phyloP scores from a whole-genome alignment of 306 rosid species.

The Begonia loranthoides region DNA sequence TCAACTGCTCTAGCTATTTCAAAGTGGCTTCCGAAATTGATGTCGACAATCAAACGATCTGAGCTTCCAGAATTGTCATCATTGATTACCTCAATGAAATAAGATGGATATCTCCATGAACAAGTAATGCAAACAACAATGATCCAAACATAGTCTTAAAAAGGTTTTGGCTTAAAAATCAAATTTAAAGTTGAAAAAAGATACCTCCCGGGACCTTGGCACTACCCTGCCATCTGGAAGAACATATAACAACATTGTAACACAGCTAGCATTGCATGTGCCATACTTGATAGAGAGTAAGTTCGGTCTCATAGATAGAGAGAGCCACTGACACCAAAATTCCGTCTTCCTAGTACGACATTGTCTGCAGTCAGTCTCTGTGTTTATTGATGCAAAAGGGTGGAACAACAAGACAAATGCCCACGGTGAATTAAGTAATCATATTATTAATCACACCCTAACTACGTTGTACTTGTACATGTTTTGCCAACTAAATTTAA shows the following conservation, averaged over 20 bases:
- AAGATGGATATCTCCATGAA: no score
- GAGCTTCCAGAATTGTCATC: conserved; percentile 26
- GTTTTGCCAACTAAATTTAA: no score
- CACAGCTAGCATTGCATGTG: conserved; percentile 80
- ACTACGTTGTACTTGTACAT: no score
- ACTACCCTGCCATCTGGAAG: conserved; percentile 76
- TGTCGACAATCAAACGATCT: conserved; percentile 71
- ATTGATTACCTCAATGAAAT: conserved; percentile 67
- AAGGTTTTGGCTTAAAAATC: not conserved
- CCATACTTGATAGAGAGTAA: conserved; percentile 38
- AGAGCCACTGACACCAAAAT: conserved; percentile 54
- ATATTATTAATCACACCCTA: no score
- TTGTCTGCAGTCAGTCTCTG: no score
- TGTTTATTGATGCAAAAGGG: no score
- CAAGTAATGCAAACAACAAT: no score
- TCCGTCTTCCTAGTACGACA: conserved; percentile 56
- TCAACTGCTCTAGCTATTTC: conserved; percentile 97
- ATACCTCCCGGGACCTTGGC: conserved; percentile 98
- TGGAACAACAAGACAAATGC: no score
- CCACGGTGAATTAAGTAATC: no score
- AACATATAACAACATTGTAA: conserved; percentile 77
- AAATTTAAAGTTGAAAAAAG: no score
- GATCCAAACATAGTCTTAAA: not conserved
- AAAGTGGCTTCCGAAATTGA: conserved; percentile 89
- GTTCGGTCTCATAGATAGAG: conserved; percentile 47